Evolutionary conservation across 2,329 filamentous ascomycete genomes (phyloP), one percentile per base, ranked within the genome.

Genomic region (Diaporthe ilicicola): DNA sequence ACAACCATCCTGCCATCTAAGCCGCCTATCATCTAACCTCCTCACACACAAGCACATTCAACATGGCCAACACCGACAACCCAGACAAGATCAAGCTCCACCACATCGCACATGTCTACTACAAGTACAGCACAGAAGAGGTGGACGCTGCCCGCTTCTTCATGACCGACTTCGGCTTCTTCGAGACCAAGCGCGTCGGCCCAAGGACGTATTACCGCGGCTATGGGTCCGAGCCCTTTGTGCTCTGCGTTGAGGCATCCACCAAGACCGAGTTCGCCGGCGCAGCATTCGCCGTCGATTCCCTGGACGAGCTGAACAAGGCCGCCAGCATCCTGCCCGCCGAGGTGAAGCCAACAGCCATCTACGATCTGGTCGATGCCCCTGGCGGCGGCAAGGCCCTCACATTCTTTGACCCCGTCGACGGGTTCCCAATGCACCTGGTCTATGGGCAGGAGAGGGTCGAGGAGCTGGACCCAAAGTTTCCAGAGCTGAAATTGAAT

Each of bases 211-310:
- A 88, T 81, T 90, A 86, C 78, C 85, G 88, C 50, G 90, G 90
- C 22, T 91, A 90, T 75, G 89, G 90, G 17, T 80, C 79, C 8
- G 89, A 91, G 74, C 88, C 88, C 15, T 91, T 89, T 76, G 81
- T 90, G 2, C 83, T 91, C 54, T 89, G 87, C 73, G 84, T 88
- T 59, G 82, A 84, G 71, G 81, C 82, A 62, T 83, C 86, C 1
- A 76, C 79, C 61, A 79, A 83, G 76, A 81, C 86, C 70, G 80
- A 83, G 69, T 92, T 91, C 75, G 83, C 85, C 7, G 90, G 90
- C 2, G 84, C 85, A 0, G 87, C 84, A 1, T 91, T 89, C 73
- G 86, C 85, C 44, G 90, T 91, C 7, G 86, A 87, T 73, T 84
- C 82, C 7, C 82, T 85, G 74, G 85, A 84, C 3, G 89, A 91